Conservation (phyloP, 768 basidiomycete species). For the Roridomyces roridus region DNA sequence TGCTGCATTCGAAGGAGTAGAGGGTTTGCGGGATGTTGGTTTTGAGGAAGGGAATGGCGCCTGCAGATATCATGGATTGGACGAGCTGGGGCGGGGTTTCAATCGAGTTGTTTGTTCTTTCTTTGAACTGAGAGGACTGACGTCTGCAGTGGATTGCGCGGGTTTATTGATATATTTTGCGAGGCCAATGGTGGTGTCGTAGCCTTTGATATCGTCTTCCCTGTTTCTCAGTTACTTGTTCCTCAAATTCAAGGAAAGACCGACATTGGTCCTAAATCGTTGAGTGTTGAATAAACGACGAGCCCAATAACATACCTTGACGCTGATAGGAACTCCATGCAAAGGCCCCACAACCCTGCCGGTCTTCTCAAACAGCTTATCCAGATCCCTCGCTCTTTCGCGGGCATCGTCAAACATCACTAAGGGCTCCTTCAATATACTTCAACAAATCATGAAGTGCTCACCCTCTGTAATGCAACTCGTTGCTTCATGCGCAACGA, state of each 20-base stretch:
- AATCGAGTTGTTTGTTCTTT: not conserved
- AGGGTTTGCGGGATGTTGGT: constrained; percentile 78
- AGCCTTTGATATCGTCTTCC: constrained; percentile 53
- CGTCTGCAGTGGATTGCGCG: constrained; percentile 48
- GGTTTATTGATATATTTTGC: constrained; percentile 56
- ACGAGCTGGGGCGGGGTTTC: constrained; percentile 26
- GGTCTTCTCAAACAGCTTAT: too few species aligned
- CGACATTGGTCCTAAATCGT: constrained; percentile 17
- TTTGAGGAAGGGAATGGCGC: constrained; percentile 70
- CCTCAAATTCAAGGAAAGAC: not conserved
- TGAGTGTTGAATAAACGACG: too few species aligned
- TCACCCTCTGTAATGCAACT: too few species aligned
- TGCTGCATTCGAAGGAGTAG: constrained; percentile 61
- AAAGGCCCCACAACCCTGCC: too few species aligned
- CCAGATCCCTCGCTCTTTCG: too few species aligned
- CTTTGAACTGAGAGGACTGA: constrained; percentile 33
- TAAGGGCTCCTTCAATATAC: too few species aligned
- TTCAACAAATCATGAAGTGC: too few species aligned
- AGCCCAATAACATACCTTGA: too few species aligned
- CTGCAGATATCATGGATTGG: constrained; percentile 38
- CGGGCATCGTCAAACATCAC: too few species aligned
- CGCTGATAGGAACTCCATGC: too few species aligned
- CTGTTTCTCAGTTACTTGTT: not conserved
- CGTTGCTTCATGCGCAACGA: too few species aligned
- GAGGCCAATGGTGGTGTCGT: constrained; percentile 59